Conservation (phyloP, 179 eudicot genomes). For the Sideroxylon spinosum region DNA sequence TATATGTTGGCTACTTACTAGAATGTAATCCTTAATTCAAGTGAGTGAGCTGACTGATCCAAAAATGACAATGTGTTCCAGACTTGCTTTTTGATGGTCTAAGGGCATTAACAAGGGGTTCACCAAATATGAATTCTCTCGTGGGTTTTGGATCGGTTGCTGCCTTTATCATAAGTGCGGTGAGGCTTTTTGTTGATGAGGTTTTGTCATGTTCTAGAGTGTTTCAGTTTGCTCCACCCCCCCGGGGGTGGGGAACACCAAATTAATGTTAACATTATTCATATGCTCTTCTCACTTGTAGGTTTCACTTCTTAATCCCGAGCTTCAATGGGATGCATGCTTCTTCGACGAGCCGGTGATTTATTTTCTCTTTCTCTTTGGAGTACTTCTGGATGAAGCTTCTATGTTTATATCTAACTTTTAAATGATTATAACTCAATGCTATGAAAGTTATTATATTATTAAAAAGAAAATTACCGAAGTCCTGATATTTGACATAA, state of each 20-base stretch:
- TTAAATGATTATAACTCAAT: background rate
- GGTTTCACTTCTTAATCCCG: slow-evolving; percentile 85
- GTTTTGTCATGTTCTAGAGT: background rate
- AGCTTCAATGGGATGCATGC: slow-evolving; percentile 84
- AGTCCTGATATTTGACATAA: background rate
- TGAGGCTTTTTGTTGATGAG: slow-evolving; percentile 31
- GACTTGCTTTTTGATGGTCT: slow-evolving; percentile 83
- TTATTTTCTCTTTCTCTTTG: slow-evolving; percentile 14
- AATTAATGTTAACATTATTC: background rate
- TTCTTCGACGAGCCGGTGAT: slow-evolving; percentile 96
- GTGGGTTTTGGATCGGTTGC: slow-evolving; percentile 96
- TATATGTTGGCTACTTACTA: background rate
- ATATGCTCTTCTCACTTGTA: slow-evolving; percentile 25
- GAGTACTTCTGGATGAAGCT: slow-evolving; percentile 10
- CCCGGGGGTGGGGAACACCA: too few species aligned
- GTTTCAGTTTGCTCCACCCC: background rate
- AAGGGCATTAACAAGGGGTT: slow-evolving; percentile 62
- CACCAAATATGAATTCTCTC: slow-evolving; percentile 98
- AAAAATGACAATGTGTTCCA: slow-evolving; percentile 23
- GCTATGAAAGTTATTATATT: background rate
- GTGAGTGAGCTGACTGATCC: slow-evolving; percentile 14
- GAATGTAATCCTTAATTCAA: background rate
- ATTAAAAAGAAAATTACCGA: background rate
- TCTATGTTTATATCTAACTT: background rate
- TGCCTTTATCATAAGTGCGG: slow-evolving; percentile 77